Evolutionary conservation across 371 early-diverging fungal species (phyloP), one percentile per base, ranked within the genome.

Genomic region (Batrachochytrium dendrobatidis): DNA sequence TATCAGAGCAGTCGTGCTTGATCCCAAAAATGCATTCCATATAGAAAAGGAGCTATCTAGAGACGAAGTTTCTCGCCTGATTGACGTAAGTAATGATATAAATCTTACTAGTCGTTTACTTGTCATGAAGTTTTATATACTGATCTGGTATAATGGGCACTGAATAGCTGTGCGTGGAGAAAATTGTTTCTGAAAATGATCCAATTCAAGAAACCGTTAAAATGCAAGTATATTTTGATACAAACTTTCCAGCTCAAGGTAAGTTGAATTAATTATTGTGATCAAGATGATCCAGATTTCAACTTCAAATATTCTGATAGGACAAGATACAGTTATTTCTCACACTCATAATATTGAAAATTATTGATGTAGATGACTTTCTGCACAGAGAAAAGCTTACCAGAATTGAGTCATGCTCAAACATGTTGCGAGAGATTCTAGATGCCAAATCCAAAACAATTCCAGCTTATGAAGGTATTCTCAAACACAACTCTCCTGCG

Each of bases 221-320:
- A 35, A 75, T 76, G 75, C 81, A 81, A 56, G 79, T 81, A 2
- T 78, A 77, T 59, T 81, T 81, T 61, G 81, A 81, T 60, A 71
- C 76, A 22, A 71, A 69, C 53, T 81, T 79, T 56, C 72, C 79
- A 3, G 67, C 72, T 1, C 80, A 80, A 61, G 68, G 79, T 79
- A 51, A 18, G 30, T 34, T 53, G 39, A 39, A 12, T 12, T 15
- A n/a, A n/a, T 63, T 3, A 15, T 10, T 10, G 55, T 12, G 31
- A 7, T 8, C 50, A 32, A 28, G 49, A 26, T 58, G 28, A 43
- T 45, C n/a, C n/a, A n/a, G n/a, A n/a, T n/a, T n/a, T n/a, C n/a
- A n/a, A n/a, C n/a, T n/a, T n/a, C n/a, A n/a, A n/a, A n/a, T n/a
- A n/a, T n/a, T n/a, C n/a, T n/a, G n/a, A n/a, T n/a, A n/a, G n/a